These are phyloP conservation scores for Sporothrix luriei DNA, from an alignment of 2,329 filamentous ascomycete genomes.

Conservation along the genomic window DNA sequence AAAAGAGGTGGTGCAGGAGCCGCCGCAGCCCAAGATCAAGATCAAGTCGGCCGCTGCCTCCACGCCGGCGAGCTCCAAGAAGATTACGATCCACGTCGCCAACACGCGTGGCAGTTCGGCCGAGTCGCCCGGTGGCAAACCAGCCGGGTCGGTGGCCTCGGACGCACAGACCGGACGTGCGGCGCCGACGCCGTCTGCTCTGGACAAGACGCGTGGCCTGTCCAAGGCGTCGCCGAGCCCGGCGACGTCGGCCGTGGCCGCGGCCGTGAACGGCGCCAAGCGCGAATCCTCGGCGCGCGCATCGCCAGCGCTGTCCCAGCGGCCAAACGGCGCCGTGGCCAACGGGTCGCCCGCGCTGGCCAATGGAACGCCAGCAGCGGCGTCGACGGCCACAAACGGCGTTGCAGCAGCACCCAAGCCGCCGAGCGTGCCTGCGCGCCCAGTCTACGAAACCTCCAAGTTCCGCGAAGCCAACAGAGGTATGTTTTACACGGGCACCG, in stretches of 20 bases:
- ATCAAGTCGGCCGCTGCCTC: constrained; percentile 65
- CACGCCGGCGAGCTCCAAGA: constrained; percentile 55
- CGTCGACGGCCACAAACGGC: constrained; percentile 15
- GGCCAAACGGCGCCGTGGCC: constrained; percentile 39
- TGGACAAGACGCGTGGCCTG: constrained; percentile 49
- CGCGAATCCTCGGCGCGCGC: constrained; percentile 44
- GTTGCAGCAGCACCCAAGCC: constrained; percentile 35
- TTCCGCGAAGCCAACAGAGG: constrained; percentile 50
- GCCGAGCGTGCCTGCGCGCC: constrained; percentile 44
- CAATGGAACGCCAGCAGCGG: constrained; percentile 39
- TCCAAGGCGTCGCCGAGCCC: constrained; percentile 54
- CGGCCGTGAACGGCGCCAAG: constrained; percentile 40
- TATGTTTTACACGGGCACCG: constrained; percentile 42
- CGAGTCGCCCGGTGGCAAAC: constrained; percentile 55
- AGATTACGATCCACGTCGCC: constrained; percentile 72
- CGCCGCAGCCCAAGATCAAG: constrained; percentile 75
- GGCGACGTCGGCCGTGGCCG: constrained; percentile 41
- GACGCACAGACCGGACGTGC: constrained; percentile 42
- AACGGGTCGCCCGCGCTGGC: not conserved
- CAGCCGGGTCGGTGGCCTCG: constrained; percentile 42
- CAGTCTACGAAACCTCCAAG: constrained; percentile 42
- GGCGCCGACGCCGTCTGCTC: constrained; percentile 36
- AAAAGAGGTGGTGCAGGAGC: constrained; percentile 71
- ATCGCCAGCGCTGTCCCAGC: constrained; percentile 40
- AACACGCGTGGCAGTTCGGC: constrained; percentile 56